Base-by-base conservation (phyloP, 768 basidiomycete species). In the Tylopilus sp. region DNA sequence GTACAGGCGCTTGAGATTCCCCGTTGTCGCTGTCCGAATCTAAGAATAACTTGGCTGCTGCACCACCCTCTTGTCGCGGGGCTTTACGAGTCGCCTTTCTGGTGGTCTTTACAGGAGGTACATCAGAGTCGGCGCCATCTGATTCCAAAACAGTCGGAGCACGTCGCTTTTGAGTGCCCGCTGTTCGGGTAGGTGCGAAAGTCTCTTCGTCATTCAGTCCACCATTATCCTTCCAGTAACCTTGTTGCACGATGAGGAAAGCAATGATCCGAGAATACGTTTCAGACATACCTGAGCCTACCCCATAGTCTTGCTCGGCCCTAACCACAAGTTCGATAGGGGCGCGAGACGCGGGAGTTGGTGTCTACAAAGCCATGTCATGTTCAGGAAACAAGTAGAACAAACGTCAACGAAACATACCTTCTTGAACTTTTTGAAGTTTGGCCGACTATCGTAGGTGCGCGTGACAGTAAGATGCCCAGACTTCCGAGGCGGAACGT, bases 361-460 rank as follows among this genome's bases (percentile, higher is more conserved):
- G 55, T 58, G 65, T 74, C 74, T 75, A 36, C 8, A 3, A 22
- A 20, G 11, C 3, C 2, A 30, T n/a, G n/a, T n/a, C n/a, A n/a
- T n/a, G n/a, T 45, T 51, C 22, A 26, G 25, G 6, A 47, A 18
- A 48, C 17, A 4, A 47, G 44, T 72, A 48, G 23, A 51, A 21
- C 8, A 41, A 23, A 25, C 9, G 10, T n/a, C 17, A 44, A 53
- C 30, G 22, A 46, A 3, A 56, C 74, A 26, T n/a, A 83, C 85
- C 78, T 81, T 82, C 57, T 80, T 87, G 59, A 91, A 91, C 64
- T 83, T 90, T 64, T 91, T 91, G 68, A 82, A 89, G 60, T 91
- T 81, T 0, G 79, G 78, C 42, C 72, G 70, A 2, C 79, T 78
- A 48, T 76, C 71, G 9, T 60, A 50, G 9, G 30, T 35, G 4